A percentile compares a stretch with the other conserved stretches of the same genome.
Evolutionary conservation across 805 yeast genomes (phyloP).

Genomic region (Lipomyces chichibuensis): DNA sequence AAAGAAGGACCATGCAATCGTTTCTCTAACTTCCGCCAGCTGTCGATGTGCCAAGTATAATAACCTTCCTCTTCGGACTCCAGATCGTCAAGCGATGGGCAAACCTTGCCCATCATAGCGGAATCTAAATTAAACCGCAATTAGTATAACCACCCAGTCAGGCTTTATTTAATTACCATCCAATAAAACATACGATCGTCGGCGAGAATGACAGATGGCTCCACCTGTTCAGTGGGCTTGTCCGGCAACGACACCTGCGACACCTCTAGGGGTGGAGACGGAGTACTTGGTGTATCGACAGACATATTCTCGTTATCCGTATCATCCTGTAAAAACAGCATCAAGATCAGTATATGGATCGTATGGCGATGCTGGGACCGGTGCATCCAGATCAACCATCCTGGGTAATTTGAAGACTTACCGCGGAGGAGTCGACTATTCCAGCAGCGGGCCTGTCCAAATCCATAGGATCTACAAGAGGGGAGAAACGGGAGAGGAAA

Average conservation of each 20-base stretch:
- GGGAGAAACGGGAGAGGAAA: slow-evolving; percentile 19
- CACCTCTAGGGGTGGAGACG: slow-evolving; percentile 8
- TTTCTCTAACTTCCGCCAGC: slow-evolving; percentile 46
- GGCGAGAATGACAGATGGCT: slow-evolving; percentile 9
- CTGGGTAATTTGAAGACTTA: background rate
- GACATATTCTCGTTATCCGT: slow-evolving; percentile 30
- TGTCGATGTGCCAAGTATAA: slow-evolving; percentile 45
- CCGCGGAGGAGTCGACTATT: slow-evolving; percentile 22
- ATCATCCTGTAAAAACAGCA: slow-evolving; percentile 17
- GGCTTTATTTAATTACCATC: background rate
- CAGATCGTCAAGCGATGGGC: slow-evolving; percentile 37
- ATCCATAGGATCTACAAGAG: slow-evolving; percentile 25
- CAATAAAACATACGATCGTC: slow-evolving; percentile 19
- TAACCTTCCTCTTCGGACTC: slow-evolving; percentile 37
- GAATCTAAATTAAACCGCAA: slow-evolving; percentile 5
- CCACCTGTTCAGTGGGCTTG: slow-evolving; percentile 9
- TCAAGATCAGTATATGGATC: background rate
- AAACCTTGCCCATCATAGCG: slow-evolving; percentile 27
- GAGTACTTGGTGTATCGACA: slow-evolving; percentile 25
- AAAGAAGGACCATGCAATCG: slow-evolving; percentile 43
- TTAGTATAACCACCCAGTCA: slow-evolving; percentile 8
- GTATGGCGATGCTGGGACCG: background rate
- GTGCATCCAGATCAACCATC: background rate
- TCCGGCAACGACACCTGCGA: background rate
- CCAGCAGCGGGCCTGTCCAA: slow-evolving; percentile 16